Evolutionary conservation across 2,329 filamentous ascomycete genomes (phyloP), one percentile per base, ranked within the genome.

Genomic region (Saccharata proteae): DNA sequence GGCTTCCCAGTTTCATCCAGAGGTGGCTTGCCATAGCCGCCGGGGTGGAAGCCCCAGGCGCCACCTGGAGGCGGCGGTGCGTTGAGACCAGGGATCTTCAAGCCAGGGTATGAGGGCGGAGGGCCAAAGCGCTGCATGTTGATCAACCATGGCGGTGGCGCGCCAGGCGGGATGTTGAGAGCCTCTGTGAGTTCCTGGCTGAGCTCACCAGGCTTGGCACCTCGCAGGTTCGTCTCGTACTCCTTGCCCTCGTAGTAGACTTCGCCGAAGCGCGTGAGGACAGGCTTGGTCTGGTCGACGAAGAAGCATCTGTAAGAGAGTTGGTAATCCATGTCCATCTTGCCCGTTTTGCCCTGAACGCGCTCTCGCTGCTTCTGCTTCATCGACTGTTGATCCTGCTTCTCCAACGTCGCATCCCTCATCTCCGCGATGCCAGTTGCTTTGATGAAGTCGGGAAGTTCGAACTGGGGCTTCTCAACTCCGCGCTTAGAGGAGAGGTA

Each of bases 221-320:
- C 82, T 45, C 82, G 78, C 40, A 93, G 71, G 52, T 96, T 93
- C 1, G 90, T 93, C 58, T 98, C 90, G 50, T 83, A 90, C 54
- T 98, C 90, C 56, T 98, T 98, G 51, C 90, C 90, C 58, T 98
- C 90, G 54, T 96, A 96, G 58, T 98, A 98, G n/a, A 98, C 86
- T 56, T 98, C 90, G 23, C 90, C 90, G 46, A 93, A 98, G 25
- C 86, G 74, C 18, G 90, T 96, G 40, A 98, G 63, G 44, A 85
- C 77, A 0, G 90, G 90, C 59, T 98, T 98, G 23, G 84, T 93
- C 61, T 98, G 90, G 52, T 93, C 92, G 37, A 85, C 75, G 66
- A 98, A 98, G 65, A 98, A 98, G 4, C 90, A 90, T 52, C 96
- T 90, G 60, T 96, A 96, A 33, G 96, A 74, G 55, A 90, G 94